A percentile compares a stretch with the other conserved stretches of the same genome.
Evolutionary conservation across 345 rosid genomes (phyloP).

Genomic region (Noccaea caerulescens): DNA sequence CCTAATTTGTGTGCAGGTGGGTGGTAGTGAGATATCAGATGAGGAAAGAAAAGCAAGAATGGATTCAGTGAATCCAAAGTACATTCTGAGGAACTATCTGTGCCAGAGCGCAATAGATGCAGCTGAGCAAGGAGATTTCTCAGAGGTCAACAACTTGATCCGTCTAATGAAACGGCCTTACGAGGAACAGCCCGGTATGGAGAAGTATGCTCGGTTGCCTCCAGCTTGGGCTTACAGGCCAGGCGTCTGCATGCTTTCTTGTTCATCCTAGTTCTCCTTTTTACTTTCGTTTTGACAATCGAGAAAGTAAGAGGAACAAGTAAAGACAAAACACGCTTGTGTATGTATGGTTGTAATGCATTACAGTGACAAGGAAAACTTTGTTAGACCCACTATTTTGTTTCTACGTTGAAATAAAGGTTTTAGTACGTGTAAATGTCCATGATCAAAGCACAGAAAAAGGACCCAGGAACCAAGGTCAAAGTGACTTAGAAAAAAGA

Average conservation of each 20-base stretch:
- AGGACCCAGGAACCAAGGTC: background rate
- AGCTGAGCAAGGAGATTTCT: slow-evolving; percentile 85
- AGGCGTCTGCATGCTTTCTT: slow-evolving; percentile 97
- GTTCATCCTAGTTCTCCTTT: slow-evolving; percentile 66
- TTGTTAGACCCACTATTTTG: slow-evolving; percentile 18
- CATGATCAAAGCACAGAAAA: too few species aligned
- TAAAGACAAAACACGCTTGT: slow-evolving; percentile 7
- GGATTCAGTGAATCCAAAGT: slow-evolving; percentile 90
- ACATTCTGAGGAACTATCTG: slow-evolving; percentile 83
- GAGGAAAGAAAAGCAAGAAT: slow-evolving; percentile 78
- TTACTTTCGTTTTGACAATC: slow-evolving; percentile 28
- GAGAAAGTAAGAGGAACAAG: slow-evolving; percentile 24
- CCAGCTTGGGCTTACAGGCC: slow-evolving; percentile 99
- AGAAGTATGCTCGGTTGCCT: slow-evolving; percentile 90
- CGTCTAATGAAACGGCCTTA: slow-evolving; percentile 79
- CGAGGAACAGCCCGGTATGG: slow-evolving; percentile 95
- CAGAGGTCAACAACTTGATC: slow-evolving; percentile 75
- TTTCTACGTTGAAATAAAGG: slow-evolving; percentile 29
- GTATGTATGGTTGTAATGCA: slow-evolving; percentile 32
- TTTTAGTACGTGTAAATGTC: slow-evolving; percentile 22
- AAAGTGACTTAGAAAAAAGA: background rate
- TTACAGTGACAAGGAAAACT: slow-evolving; percentile 14
- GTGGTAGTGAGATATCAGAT: slow-evolving; percentile 64
- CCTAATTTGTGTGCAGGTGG: slow-evolving; percentile 53
- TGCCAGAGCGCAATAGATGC: slow-evolving; percentile 95